Percentiles rank a stretch among this genome's conserved stretches.
Conservation (phyloP, 179 eudicot species). For the Silene vulgaris region DNA sequence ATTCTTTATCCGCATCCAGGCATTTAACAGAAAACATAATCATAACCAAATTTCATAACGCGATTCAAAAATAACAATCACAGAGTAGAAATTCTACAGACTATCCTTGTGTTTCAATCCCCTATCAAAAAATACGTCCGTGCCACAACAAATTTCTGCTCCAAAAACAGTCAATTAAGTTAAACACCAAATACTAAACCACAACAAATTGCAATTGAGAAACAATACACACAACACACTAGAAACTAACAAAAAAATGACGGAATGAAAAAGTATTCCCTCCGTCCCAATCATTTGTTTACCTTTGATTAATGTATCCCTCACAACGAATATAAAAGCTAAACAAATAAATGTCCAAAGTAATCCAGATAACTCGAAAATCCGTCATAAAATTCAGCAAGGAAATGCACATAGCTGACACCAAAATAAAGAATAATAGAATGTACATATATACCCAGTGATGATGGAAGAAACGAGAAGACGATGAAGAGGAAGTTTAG, state of each 20-base stretch:
- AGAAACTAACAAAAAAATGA: no score
- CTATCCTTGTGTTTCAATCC: slow-evolving; percentile 2
- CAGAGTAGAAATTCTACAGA: not conserved
- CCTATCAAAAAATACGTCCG: not conserved
- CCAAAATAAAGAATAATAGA: no score
- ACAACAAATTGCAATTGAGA: not conserved
- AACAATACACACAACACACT: no score
- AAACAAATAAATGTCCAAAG: no score
- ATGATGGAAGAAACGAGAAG: slow-evolving; percentile 71
- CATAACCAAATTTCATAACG: not conserved
- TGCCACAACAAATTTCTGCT: not conserved
- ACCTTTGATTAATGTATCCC: no score
- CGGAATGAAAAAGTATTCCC: no score
- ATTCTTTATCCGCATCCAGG: not conserved
- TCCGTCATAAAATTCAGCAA: not conserved
- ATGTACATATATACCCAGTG: slow-evolving; percentile 50
- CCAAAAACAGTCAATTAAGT: not conserved
- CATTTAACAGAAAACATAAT: not conserved
- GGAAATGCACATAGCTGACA: not conserved
- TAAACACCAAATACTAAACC: not conserved
- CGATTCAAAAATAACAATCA: not conserved
- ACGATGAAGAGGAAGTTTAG: slow-evolving; percentile 54
- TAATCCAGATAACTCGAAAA: not conserved
- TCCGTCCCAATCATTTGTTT: no score
- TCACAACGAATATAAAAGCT: no score